These are phyloP conservation scores for Corchorus olitorius DNA, from an alignment of 345 rosid genomes.

Conservation along the genomic window DNA sequence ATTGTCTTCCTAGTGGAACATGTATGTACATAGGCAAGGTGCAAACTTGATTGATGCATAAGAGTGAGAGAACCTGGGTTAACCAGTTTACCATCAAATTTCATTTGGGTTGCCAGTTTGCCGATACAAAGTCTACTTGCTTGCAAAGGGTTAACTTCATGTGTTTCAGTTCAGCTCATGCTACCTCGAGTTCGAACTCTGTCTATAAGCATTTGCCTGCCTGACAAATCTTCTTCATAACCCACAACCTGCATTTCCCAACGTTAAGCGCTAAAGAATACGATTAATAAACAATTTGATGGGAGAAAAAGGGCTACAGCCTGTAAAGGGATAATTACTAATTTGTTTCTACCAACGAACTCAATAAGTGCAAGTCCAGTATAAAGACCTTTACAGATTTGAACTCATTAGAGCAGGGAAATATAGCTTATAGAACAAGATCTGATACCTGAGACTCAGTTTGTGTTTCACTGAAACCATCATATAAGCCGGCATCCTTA, in stretches of 20 bases:
- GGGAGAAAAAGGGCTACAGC: conserved; percentile 3
- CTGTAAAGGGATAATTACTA: background rate
- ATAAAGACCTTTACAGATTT: background rate
- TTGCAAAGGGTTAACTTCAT: background rate
- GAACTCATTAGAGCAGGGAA: background rate
- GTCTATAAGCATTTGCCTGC: conserved; percentile 96
- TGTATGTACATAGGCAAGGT: background rate
- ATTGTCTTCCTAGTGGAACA: background rate
- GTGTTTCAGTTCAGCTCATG: conserved; percentile 37
- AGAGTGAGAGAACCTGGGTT: background rate
- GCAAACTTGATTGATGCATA: conserved; percentile 3
- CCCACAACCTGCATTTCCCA: conserved; percentile 69
- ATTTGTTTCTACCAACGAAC: background rate
- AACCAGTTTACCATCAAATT: background rate
- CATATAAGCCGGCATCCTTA: conserved; percentile 40
- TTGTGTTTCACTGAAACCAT: conserved; percentile 92
- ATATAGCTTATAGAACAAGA: conserved; percentile 18
- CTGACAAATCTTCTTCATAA: conserved; percentile 94
- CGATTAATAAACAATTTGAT: background rate
- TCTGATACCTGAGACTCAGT: conserved; percentile 87
- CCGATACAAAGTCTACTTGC: background rate
- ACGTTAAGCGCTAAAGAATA: background rate
- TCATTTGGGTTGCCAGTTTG: background rate
- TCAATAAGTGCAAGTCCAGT: background rate
- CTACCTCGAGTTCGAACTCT: conserved; percentile 87